Percentiles rank a stretch among this genome's conserved stretches.
Conservation (phyloP, 805 yeast genomes). For the Candida boidinii region DNA sequence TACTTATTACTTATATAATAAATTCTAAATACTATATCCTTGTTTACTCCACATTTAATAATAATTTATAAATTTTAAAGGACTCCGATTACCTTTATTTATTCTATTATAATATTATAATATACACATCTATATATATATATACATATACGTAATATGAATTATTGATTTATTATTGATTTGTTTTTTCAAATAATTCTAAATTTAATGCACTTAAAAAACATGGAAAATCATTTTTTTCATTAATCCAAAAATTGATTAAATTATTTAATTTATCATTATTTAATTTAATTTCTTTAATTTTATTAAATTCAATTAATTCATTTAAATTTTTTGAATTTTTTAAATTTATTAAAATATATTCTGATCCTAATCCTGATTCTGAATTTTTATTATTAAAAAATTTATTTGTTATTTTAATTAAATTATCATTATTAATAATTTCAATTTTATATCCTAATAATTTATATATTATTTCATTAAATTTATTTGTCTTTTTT, state of each 20-base stretch:
- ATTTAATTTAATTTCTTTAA: conserved; percentile 16
- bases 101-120: too few relatives aligned
- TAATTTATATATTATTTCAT: conserved; percentile 55
- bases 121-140: too few relatives aligned
- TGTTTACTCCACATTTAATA: too few relatives aligned
- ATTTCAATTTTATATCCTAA: conserved; percentile 73
- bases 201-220: conserved; percentile 69
- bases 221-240: conserved; percentile 65
- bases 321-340: background rate
- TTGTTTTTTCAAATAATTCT: conserved; percentile 57
- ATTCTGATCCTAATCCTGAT: too few relatives aligned
- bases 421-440: conserved; percentile 43
- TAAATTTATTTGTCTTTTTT: conserved; percentile 61
- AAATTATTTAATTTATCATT: conserved; percentile 34
- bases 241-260: conserved; percentile 57
- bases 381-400: background rate
- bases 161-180: too few relatives aligned
- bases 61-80: too few relatives aligned
- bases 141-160: too few relatives aligned
- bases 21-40: too few relatives aligned
- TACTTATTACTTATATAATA: too few relatives aligned
- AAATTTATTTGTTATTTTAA: conserved; percentile 43
- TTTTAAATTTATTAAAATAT: background rate
- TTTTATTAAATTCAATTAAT: background rate
- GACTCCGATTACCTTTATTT: too few relatives aligned